Conservation (phyloP, 331 rosid genomes). For the Malus hybrid region DNA sequence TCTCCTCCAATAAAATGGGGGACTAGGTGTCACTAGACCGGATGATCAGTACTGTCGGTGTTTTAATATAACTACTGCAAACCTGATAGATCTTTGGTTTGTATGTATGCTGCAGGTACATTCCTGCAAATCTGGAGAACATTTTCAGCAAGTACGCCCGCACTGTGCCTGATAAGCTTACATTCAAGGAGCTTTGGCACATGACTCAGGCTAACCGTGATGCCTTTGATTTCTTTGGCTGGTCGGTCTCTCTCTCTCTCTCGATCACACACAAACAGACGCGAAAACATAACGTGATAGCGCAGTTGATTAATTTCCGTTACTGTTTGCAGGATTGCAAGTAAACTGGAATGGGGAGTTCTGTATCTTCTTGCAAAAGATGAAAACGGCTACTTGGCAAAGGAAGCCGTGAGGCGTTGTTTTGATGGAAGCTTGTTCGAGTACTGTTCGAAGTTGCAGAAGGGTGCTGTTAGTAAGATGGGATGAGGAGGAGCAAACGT, state of each 20-base stretch:
- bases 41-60: too few relatives aligned
- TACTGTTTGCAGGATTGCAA: constrained; percentile 36
- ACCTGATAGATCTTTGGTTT: neutral
- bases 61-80: neutral
- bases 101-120: constrained; percentile 34
- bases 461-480: constrained; percentile 34
- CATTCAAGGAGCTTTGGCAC: constrained; percentile 52
- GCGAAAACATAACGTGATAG: neutral
- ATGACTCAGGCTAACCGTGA: constrained; percentile 69
- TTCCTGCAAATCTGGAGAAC: constrained; percentile 59
- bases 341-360: constrained; percentile 68
- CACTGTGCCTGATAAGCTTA: constrained; percentile 55
- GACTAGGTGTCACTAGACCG: too few relatives aligned
- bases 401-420: constrained; percentile 82
- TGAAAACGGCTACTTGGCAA: constrained; percentile 52
- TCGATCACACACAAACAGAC: neutral
- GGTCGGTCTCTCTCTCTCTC: constrained; percentile 28
- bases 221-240: constrained; percentile 66
- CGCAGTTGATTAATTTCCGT: neutral
- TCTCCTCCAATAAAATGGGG: too few relatives aligned
- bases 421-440: constrained; percentile 81
- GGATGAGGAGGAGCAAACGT: neutral
- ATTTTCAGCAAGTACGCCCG: constrained; percentile 67
- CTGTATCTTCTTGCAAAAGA: constrained; percentile 63
- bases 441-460: constrained; percentile 52